Conservation (phyloP, 2,329 filamentous ascomycete genomes). For the Mariannaea sp. region DNA sequence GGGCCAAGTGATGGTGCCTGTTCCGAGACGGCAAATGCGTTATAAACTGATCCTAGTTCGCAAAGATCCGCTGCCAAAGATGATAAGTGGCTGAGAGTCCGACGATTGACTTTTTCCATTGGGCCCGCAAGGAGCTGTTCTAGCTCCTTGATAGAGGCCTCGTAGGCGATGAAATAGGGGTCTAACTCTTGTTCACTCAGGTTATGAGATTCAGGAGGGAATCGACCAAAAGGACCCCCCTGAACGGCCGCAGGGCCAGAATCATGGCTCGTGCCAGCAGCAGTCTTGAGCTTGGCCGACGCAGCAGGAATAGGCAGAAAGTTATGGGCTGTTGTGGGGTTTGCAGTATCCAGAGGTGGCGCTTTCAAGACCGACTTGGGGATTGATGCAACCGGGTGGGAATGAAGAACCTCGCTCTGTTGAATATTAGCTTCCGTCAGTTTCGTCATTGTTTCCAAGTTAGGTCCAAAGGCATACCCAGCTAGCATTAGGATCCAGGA, state of each 20-base stretch:
- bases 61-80: conserved; percentile 85
- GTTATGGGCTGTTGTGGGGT: conserved; percentile 82
- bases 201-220: conserved; percentile 77
- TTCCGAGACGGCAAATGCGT: conserved; percentile 94
- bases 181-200: conserved; percentile 90
- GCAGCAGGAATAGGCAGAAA: conserved; percentile 85
- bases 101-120: conserved; percentile 95
- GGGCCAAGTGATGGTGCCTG: conserved; percentile 85
- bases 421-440: conserved; percentile 25
- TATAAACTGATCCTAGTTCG: conserved; percentile 93
- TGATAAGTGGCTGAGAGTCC: conserved; percentile 83
- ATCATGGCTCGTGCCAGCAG: conserved; percentile 45
- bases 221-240: conserved; percentile 67
- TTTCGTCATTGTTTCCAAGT: conserved; percentile 2
- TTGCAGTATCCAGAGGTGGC: conserved; percentile 93
- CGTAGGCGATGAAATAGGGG: conserved; percentile 93
- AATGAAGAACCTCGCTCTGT: conserved; percentile 92
- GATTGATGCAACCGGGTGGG: conserved; percentile 86
- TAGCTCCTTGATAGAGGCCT: conserved; percentile 87
- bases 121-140: conserved; percentile 87
- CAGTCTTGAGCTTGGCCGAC: conserved; percentile 82
- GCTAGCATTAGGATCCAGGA: conserved; percentile 96
- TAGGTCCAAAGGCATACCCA: conserved; percentile 89
- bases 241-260: conserved; percentile 45
- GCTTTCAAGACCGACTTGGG: conserved; percentile 94